Percentiles rank a stretch among this genome's conserved stretches.
These are phyloP conservation scores for Talinum fruticosum DNA, from an alignment of 148 eudicot genomes.

Conservation along the genomic window DNA sequence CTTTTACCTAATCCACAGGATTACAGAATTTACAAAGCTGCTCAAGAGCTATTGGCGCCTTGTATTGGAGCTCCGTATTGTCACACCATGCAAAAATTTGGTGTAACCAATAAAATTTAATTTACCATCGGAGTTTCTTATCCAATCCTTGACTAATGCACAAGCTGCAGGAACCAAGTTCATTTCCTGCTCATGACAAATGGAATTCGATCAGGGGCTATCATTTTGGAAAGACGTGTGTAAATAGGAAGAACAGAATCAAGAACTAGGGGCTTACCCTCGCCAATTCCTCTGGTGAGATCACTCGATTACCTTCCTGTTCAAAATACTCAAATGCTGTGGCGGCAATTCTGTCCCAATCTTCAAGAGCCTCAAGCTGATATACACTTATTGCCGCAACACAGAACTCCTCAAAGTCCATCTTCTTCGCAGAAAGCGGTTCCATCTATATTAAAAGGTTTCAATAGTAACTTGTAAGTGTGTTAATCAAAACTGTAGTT, in stretches of 20 bases:
- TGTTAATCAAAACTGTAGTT: neutral
- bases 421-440: slow-evolving; percentile 52
- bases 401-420: slow-evolving; percentile 87
- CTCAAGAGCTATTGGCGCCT: slow-evolving; percentile 50
- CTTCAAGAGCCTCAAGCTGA: slow-evolving; percentile 91
- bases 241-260: neutral
- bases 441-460: slow-evolving; percentile 60
- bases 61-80: slow-evolving; percentile 54
- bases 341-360: slow-evolving; percentile 75
- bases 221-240: neutral
- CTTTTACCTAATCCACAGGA: neutral
- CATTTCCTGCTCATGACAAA: slow-evolving; percentile 56
- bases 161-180: slow-evolving; percentile 58
- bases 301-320: slow-evolving; percentile 66
- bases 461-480: neutral
- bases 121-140: slow-evolving; percentile 71
- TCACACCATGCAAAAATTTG: slow-evolving; percentile 93
- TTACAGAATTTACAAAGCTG: neutral
- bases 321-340: slow-evolving; percentile 67
- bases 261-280: slow-evolving; percentile 40
- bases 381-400: slow-evolving; percentile 77
- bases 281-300: slow-evolving; percentile 69
- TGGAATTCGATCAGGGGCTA: slow-evolving; percentile 7
- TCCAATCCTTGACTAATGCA: slow-evolving; percentile 85
- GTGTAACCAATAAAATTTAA: slow-evolving; percentile 84